phyloP scores from a whole-genome alignment of 805 yeast genomes.

The Starmerella bacillaris region DNA sequence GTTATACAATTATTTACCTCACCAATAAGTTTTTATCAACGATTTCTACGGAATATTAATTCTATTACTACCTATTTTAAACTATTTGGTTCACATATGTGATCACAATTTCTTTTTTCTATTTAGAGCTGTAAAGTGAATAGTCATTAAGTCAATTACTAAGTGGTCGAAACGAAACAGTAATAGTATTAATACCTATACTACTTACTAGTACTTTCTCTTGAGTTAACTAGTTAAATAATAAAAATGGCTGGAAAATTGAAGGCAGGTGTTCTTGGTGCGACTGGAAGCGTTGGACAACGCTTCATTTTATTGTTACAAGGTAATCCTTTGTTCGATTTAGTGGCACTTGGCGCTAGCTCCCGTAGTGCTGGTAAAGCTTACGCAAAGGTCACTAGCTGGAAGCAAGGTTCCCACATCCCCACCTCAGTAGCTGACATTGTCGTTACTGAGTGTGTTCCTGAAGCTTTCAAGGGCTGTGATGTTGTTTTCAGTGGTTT shows the following conservation, averaged over 20 bases:
- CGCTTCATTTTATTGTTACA: conserved; percentile 72
- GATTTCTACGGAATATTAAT: no score
- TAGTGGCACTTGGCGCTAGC: conserved; percentile 79
- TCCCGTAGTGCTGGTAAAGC: conserved; percentile 81
- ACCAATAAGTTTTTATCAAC: no score
- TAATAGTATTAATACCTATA: background rate
- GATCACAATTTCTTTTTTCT: no score
- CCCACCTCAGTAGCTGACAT: conserved; percentile 51
- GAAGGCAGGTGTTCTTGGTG: conserved; percentile 74
- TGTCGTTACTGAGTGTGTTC: conserved; percentile 58
- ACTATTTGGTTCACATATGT: no score
- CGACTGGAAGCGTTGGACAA: conserved; percentile 97
- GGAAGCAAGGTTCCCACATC: conserved; percentile 81
- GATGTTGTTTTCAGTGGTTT: conserved; percentile 89
- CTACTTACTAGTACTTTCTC: background rate
- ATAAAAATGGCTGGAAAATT: conserved; percentile 10
- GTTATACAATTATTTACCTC: no score
- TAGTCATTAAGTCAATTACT: no score
- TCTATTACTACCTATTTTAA: no score
- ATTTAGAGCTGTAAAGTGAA: no score
- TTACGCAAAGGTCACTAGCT: conserved; percentile 68
- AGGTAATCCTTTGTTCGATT: conserved; percentile 76
- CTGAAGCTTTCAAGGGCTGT: conserved; percentile 66
- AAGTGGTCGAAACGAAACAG: no score
- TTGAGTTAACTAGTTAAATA: no score